These are phyloP conservation scores for Pythium folliculosum DNA, from an alignment of 352 stramenopile species.

Conservation along the genomic window DNA sequence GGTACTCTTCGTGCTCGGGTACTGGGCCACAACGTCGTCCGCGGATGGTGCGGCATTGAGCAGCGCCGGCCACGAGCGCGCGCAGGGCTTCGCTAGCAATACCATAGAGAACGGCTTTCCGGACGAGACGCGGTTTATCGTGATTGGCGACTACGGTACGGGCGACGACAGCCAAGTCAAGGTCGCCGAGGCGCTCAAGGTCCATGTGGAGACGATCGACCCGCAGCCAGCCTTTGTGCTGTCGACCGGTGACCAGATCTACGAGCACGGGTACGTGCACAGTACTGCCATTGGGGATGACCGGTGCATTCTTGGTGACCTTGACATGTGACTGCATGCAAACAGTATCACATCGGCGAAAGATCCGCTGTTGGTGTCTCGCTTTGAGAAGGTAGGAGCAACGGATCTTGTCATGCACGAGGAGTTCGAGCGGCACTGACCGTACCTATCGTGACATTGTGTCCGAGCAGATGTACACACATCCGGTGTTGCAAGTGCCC, in stretches of 20 bases:
- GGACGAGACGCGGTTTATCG: constrained; percentile 70
- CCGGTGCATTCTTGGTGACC: too few relatives aligned
- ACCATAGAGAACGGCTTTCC: constrained; percentile 52
- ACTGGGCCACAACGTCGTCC: constrained; percentile 28
- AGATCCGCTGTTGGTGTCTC: constrained; percentile 60
- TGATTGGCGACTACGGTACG: constrained; percentile 83
- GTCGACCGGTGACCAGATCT: constrained; percentile 86
- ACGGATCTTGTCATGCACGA: background rate
- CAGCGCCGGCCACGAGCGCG: constrained; percentile 11
- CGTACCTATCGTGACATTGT: background rate
- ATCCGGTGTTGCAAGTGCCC: constrained; percentile 60
- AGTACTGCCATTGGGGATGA: too few relatives aligned
- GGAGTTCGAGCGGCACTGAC: background rate
- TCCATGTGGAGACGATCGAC: constrained; percentile 54
- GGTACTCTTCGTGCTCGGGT: constrained; percentile 63
- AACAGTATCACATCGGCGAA: constrained; percentile 52
- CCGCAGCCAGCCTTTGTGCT: constrained; percentile 74
- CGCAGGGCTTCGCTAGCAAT: constrained; percentile 5
- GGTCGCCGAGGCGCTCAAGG: constrained; percentile 63
- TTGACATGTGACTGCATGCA: background rate
- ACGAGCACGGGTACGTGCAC: constrained; percentile 63
- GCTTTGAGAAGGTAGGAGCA: constrained; percentile 66
- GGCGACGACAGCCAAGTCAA: constrained; percentile 59
- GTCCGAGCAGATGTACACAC: constrained; percentile 66
- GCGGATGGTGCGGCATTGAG: background rate